Percentiles rank a stretch among this genome's conserved stretches.
Evolutionary conservation across 2,329 filamentous ascomycete genomes (phyloP).

Genomic region (Teratosphaeria zuluensis): DNA sequence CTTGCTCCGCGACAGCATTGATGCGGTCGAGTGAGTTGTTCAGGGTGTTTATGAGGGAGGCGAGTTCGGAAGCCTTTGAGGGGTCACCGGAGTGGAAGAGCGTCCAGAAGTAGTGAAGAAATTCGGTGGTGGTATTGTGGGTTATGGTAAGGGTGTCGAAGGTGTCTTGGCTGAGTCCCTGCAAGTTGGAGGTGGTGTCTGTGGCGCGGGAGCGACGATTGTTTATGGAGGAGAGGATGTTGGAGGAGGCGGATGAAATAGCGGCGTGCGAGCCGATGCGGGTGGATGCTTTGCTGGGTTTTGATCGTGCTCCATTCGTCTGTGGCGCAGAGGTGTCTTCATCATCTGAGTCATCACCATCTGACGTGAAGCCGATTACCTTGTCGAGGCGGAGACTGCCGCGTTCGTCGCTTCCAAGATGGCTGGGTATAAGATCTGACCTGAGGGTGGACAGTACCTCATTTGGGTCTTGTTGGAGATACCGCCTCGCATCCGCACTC

Average conservation of each 20-base stretch:
- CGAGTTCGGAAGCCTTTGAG: slow-evolving; percentile 63
- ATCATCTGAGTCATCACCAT: slow-evolving; percentile 49
- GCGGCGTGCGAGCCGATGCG: slow-evolving; percentile 63
- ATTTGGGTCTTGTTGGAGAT: slow-evolving; percentile 59
- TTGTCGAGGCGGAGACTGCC: slow-evolving; percentile 42
- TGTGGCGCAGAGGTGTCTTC: slow-evolving; percentile 33
- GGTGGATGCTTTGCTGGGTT: slow-evolving; percentile 31
- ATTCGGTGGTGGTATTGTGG: slow-evolving; percentile 88
- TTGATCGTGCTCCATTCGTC: slow-evolving; percentile 6
- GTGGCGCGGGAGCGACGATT: slow-evolving; percentile 32
- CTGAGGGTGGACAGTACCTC: slow-evolving; percentile 58
- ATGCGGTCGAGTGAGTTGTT: slow-evolving; percentile 69
- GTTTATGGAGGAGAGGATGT: slow-evolving; percentile 56
- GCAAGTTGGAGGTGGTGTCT: slow-evolving; percentile 16
- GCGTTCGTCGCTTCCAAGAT: slow-evolving; percentile 20
- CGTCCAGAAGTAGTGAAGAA: slow-evolving; percentile 94
- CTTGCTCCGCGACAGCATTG: slow-evolving; percentile 66
- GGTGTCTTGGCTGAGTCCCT: slow-evolving; percentile 33
- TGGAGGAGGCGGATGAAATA: slow-evolving; percentile 53
- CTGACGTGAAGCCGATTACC: slow-evolving; percentile 59
- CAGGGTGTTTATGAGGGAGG: slow-evolving; percentile 73
- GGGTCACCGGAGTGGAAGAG: slow-evolving; percentile 85
- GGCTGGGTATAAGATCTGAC: slow-evolving; percentile 47
- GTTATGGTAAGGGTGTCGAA: slow-evolving; percentile 61
- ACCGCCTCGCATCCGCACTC: slow-evolving; percentile 44